phyloP scores from a whole-genome alignment of 1,284 basidiomycete genomes.

The Ganoderma boninense region DNA sequence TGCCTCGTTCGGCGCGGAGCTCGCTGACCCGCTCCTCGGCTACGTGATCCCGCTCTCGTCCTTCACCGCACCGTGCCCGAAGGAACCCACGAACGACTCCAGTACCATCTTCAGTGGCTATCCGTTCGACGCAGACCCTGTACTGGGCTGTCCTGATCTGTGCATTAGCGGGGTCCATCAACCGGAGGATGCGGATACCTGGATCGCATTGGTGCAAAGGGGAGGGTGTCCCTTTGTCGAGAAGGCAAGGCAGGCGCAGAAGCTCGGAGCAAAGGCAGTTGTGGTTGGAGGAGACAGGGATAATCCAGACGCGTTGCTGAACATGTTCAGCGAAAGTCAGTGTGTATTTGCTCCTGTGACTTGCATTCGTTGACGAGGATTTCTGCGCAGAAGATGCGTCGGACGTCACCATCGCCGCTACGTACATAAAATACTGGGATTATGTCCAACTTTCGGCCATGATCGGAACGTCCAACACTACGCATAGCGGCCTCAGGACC shows the following conservation, averaged over 20 bases:
- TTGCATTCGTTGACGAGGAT: constrained; percentile 14
- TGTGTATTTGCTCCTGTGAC: constrained; percentile 20
- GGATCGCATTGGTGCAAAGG: constrained; percentile 89
- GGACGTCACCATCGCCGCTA: constrained; percentile 75
- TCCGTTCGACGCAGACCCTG: constrained; percentile 43
- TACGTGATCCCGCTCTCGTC: constrained; percentile 82
- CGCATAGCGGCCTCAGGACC: constrained; percentile 75
- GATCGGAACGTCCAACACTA: constrained; percentile 76
- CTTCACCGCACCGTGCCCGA: constrained; percentile 65
- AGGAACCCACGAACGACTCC: constrained; percentile 34
- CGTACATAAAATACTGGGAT: constrained; percentile 78
- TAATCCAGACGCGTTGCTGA: constrained; percentile 81
- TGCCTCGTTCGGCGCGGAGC: constrained; percentile 80
- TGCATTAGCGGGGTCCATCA: constrained; percentile 61
- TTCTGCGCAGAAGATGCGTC: constrained; percentile 68
- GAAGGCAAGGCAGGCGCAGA: constrained; percentile 86
- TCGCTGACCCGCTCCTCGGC: constrained; percentile 72
- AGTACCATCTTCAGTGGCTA: constrained; percentile 18
- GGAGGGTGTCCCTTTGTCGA: constrained; percentile 89
- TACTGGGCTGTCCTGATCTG: constrained; percentile 71
- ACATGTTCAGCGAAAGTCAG: constrained; percentile 89
- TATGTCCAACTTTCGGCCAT: constrained; percentile 66
- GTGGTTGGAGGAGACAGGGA: constrained; percentile 89
- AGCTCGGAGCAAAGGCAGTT: constrained; percentile 84
- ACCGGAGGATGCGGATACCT: constrained; percentile 69